Base-by-base conservation (phyloP, 495 filamentous ascomycete species). In the Penicillium parvum region DNA sequence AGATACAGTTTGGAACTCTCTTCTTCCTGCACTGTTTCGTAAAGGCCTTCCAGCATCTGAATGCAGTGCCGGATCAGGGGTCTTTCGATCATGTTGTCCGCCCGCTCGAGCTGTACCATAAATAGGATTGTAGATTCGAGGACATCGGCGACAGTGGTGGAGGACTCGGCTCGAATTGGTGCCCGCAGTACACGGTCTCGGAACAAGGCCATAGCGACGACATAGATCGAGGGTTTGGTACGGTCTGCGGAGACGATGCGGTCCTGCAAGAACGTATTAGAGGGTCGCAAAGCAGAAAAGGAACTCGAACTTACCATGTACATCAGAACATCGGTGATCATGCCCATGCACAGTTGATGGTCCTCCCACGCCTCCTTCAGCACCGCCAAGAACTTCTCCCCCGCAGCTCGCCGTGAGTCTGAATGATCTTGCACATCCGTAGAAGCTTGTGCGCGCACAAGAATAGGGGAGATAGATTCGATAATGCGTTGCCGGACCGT, bases 311-410 rank as follows among this genome's bases (percentile, higher is more conserved):
- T 43, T 57, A 87, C 84, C 77, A 99, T 90, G 52, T 99, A 99
- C 90, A 99, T 96, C 25, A 97, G 65, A 22, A 99, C 88, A 60
- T 99, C 94, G 8, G 91, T 92, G 30, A 88, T 83, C 94, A 99
- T 97, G 50, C 88, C 87, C 90, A 96, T 95, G 40, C 85, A 88
- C 11, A 86, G 71, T 56, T 88, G 87, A 57, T 99, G 91, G 40
- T 92, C 84, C 47, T 87, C 81, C 86, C 88, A 99, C 3, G 82
- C 79, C 28, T 74, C 68, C 57, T 85, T 86, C 12, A 97, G 56
- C 1, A 78, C 85, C 28, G 74, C 76, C 49, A 99, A 60, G 50
- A 97, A 92, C 56, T 74, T 85, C 63, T 95, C 90, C 29, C 90
- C 92, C 23, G 83, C 86, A 16, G 79, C 71, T 43, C 87, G 74